phyloP scores from a whole-genome alignment of 495 filamentous ascomycete species.

The Achaetomiella virescens region DNA sequence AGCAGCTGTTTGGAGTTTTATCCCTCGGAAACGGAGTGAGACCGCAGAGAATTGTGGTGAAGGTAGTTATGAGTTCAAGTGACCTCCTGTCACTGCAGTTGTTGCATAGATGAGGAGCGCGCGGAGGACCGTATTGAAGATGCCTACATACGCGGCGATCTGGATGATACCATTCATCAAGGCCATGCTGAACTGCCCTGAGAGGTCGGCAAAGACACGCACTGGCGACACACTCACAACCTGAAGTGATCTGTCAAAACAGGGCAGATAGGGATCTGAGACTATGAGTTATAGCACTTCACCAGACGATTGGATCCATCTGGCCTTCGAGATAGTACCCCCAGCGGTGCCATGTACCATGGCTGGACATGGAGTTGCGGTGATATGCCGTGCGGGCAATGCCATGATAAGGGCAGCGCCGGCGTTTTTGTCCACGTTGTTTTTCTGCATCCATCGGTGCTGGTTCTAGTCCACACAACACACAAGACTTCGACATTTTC shows the following conservation, averaged over 20 bases:
- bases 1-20: neutral
- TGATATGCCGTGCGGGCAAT: slow-evolving; percentile 1
- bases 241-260: slow-evolving; percentile 1
- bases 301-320: slow-evolving; percentile 18
- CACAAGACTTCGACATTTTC: too few species aligned
- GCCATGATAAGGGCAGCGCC: too few species aligned
- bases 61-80: slow-evolving; percentile 48
- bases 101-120: slow-evolving; percentile 47
- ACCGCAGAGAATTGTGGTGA: slow-evolving; percentile 46
- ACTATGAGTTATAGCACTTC: slow-evolving; percentile 3
- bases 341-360: slow-evolving; percentile 13
- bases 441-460: neutral
- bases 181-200: slow-evolving; percentile 27
- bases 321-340: slow-evolving; percentile 21
- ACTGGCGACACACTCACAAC: slow-evolving; percentile 27
- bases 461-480: neutral
- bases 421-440: neutral
- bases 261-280: neutral
- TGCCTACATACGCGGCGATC: slow-evolving; percentile 32
- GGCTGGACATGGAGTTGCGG: neutral
- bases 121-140: slow-evolving; percentile 43
- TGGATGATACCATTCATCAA: slow-evolving; percentile 22
- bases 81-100: slow-evolving; percentile 45
- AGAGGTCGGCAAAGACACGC: slow-evolving; percentile 20
- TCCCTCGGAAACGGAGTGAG: slow-evolving; percentile 44